These are phyloP conservation scores for Elongisporangium prolatum DNA, from an alignment of 352 stramenopile species.

Conservation along the genomic window DNA sequence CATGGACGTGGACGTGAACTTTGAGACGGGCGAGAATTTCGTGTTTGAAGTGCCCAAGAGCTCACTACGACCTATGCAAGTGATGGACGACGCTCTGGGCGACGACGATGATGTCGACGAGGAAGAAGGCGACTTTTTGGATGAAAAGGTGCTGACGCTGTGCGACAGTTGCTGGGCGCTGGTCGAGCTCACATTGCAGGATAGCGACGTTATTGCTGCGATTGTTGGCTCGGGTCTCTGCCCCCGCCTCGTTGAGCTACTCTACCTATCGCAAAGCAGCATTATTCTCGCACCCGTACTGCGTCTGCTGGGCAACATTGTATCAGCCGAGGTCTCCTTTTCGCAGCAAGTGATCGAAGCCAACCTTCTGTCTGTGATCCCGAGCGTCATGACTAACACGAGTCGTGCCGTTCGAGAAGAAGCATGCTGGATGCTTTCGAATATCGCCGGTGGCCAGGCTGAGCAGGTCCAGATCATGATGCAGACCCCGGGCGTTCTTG, in stretches of 20 bases:
- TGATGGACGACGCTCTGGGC: conserved; percentile 75
- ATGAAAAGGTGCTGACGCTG: conserved; percentile 83
- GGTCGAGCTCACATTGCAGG: conserved; percentile 78
- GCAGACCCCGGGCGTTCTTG: conserved; percentile 57
- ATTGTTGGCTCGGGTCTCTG: conserved; percentile 64
- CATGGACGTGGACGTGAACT: conserved; percentile 86
- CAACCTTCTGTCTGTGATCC: conserved; percentile 74
- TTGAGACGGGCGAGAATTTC: conserved; percentile 83
- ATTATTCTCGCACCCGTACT: conserved; percentile 79
- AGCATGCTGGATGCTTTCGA: conserved; percentile 85
- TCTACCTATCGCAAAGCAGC: conserved; percentile 81
- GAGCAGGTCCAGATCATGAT: conserved; percentile 78
- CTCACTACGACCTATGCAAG: conserved; percentile 63
- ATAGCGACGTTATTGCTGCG: conserved; percentile 50
- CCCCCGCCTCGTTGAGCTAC: conserved; percentile 68
- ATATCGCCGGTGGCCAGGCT: conserved; percentile 71
- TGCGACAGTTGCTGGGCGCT: conserved; percentile 84
- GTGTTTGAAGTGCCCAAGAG: conserved; percentile 63
- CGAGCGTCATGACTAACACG: conserved; percentile 76
- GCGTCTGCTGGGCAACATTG: conserved; percentile 76
- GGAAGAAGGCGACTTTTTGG: conserved; percentile 62
- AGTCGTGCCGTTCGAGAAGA: conserved; percentile 79
- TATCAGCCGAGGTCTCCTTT: conserved; percentile 72
- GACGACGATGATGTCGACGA: conserved; percentile 76
- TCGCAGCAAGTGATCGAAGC: conserved; percentile 76